phyloP scores from a whole-genome alignment of 2,329 filamentous ascomycete genomes.

The Elsinoe fawcettii region DNA sequence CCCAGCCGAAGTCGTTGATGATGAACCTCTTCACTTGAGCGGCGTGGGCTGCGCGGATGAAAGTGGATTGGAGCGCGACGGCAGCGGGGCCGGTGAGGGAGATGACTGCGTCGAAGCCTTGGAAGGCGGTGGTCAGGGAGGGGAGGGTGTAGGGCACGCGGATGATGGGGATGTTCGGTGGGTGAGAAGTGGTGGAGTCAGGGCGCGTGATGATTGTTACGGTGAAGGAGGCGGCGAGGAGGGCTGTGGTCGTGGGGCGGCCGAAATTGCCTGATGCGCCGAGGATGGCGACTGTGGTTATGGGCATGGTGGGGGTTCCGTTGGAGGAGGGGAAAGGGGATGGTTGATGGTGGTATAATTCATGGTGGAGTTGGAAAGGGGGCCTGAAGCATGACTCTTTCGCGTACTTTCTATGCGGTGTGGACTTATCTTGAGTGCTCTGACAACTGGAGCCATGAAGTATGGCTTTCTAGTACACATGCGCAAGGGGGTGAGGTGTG shows the following conservation, averaged over 20 bases:
- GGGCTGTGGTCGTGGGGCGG: slow-evolving; percentile 19
- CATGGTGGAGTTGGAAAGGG: background rate
- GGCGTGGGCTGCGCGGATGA: slow-evolving; percentile 19
- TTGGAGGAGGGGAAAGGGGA: too few relatives aligned
- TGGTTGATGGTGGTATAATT: too few relatives aligned
- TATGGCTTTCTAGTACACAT: too few relatives aligned
- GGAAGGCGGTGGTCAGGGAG: slow-evolving; percentile 36
- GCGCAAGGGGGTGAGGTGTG: too few relatives aligned
- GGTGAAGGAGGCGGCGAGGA: slow-evolving; percentile 33
- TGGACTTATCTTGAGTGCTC: too few relatives aligned
- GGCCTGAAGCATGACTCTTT: background rate
- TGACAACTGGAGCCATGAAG: too few relatives aligned
- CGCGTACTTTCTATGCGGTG: background rate
- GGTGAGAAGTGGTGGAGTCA: slow-evolving; percentile 33
- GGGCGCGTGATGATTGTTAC: slow-evolving; percentile 46
- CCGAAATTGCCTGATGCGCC: slow-evolving; percentile 21
- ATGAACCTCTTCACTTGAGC: slow-evolving; percentile 20
- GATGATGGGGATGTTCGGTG: slow-evolving; percentile 20
- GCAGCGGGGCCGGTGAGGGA: slow-evolving; percentile 18
- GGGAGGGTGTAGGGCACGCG: slow-evolving; percentile 40
- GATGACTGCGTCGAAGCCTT: slow-evolving; percentile 20
- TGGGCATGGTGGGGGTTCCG: background rate
- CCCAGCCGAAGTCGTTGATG: slow-evolving; percentile 26
- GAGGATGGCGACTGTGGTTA: background rate
- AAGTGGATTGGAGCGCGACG: slow-evolving; percentile 14